Evolutionary conservation across 2,329 filamentous ascomycete species (phyloP), one percentile per base, ranked within the genome.

Genomic region (Fusarium xylarioides): DNA sequence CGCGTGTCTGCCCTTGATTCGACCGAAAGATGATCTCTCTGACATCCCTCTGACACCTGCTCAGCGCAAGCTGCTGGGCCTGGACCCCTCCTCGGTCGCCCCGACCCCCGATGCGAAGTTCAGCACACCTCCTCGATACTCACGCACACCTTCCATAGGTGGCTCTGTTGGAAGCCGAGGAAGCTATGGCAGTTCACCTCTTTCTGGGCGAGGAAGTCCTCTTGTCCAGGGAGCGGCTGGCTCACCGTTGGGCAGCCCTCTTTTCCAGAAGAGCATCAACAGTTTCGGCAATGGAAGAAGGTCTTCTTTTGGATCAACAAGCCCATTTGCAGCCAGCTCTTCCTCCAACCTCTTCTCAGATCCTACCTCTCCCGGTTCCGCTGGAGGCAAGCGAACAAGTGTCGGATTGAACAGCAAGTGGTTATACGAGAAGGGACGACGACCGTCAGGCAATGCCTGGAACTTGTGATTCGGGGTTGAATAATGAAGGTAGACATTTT

Each of bases 361-460:
- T n/a, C 90, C 92, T 4, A 86, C 88, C 19, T 91, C 92, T 23
- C 93, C 93, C 3, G 95, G 91, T 72, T 93, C 93, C 2, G 83
- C 84, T 11, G 83, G 86, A 11, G 87, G 88, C 42, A 94, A 92
- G 83, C 88, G 90, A 63, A 91, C 91, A 46, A 95, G 90, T 74
- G 90, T 97, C 58, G 91, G 91, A 2, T 79, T 98, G 79, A 98
- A 95, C 82, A 97, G 91, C 84, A 97, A 96, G 84, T 98, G 95
- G 95, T 82, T 98, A 68, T 98, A 97, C 79, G 94, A 98, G 82
- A 93, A 91, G 83, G 92, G 93, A 77, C 85, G 91, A 80, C 80
- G 90, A 80, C 84, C 87, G 74, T 85, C 86, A 57, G 81, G 85
- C 16, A 85, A 81, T 62, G 78, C 82, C 37, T 86, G 84, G 82